phyloP scores from a whole-genome alignment of 139 green algal genomes.

The Desmodesmus armatus region DNA sequence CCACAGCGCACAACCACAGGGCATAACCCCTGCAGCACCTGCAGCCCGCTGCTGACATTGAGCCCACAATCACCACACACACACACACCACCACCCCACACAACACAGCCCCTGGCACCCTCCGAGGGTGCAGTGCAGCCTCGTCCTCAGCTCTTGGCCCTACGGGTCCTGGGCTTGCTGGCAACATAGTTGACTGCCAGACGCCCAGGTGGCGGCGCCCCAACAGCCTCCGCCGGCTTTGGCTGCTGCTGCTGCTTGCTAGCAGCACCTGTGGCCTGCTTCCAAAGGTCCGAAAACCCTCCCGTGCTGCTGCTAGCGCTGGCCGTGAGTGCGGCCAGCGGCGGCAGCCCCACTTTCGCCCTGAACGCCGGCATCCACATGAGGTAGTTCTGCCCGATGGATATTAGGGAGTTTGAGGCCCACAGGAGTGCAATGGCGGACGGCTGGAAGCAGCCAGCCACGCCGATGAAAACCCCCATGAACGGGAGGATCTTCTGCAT shows the following conservation, averaged over 20 bases:
- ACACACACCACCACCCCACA: too few species aligned
- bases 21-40: too few species aligned
- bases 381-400: conserved; percentile 36
- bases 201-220: conserved; percentile 5
- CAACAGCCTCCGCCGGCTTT: neutral
- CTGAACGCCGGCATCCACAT: conserved; percentile 30
- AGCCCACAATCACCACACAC: too few species aligned
- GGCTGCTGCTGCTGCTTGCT: conserved; percentile 8
- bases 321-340: neutral
- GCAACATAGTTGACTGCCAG: conserved; percentile 29
- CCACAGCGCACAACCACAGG: too few species aligned
- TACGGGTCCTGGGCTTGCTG: neutral
- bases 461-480: conserved; percentile 75
- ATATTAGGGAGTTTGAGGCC: conserved; percentile 56
- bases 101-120: too few species aligned
- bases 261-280: neutral
- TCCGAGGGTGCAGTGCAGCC: too few species aligned
- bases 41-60: too few species aligned
- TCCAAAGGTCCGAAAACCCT: neutral
- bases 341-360: conserved; percentile 40
- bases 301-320: neutral
- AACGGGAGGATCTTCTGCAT: conserved; percentile 81
- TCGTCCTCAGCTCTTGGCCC: too few species aligned
- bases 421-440: conserved; percentile 63
- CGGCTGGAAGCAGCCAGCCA: conserved; percentile 69